A percentile compares a stretch with the other conserved stretches of the same genome.
Evolutionary conservation across 768 basidiomycete species (phyloP).

Genomic region (Suillus alpinus): DNA sequence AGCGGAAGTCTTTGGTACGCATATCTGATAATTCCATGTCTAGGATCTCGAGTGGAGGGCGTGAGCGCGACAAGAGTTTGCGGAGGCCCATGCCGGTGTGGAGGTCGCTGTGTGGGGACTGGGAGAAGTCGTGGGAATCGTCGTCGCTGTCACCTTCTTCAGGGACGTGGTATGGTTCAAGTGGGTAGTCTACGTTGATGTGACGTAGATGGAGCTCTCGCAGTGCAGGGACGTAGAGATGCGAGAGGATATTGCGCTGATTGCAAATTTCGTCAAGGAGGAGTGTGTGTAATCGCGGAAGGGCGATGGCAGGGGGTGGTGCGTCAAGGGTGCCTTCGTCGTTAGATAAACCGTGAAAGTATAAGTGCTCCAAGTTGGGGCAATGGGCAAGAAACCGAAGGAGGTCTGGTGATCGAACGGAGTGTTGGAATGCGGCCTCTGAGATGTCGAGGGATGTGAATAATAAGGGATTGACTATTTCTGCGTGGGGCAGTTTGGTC

Average conservation of each 20-base stretch:
- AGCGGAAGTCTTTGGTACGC: slow-evolving; percentile 78
- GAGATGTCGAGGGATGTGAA: slow-evolving; percentile 58
- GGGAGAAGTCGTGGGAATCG: slow-evolving; percentile 70
- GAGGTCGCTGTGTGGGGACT: slow-evolving; percentile 73
- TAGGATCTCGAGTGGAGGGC: slow-evolving; percentile 61
- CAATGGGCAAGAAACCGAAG: slow-evolving; percentile 61
- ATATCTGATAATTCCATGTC: slow-evolving; percentile 83
- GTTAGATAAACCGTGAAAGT: slow-evolving; percentile 51
- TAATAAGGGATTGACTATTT: slow-evolving; percentile 43
- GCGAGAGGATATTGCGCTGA: slow-evolving; percentile 63
- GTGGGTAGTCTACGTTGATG: slow-evolving; percentile 58
- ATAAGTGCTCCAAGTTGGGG: slow-evolving; percentile 58
- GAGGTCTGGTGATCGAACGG: slow-evolving; percentile 46
- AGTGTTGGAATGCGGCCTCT: slow-evolving; percentile 42
- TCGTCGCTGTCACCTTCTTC: slow-evolving; percentile 75
- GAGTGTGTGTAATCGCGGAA: slow-evolving; percentile 60
- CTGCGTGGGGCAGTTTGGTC: slow-evolving; percentile 46
- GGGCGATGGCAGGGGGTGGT: slow-evolving; percentile 41
- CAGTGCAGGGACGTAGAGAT: slow-evolving; percentile 59
- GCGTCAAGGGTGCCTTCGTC: slow-evolving; percentile 34
- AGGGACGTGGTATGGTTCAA: slow-evolving; percentile 28
- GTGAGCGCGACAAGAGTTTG: slow-evolving; percentile 54
- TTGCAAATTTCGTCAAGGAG: slow-evolving; percentile 58
- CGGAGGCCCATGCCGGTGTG: slow-evolving; percentile 81
- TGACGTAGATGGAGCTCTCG: slow-evolving; percentile 60